Evolutionary conservation across 2,329 filamentous ascomycete genomes (phyloP), one percentile per base, ranked within the genome.

Genomic region (Phialophora verrucosa): DNA sequence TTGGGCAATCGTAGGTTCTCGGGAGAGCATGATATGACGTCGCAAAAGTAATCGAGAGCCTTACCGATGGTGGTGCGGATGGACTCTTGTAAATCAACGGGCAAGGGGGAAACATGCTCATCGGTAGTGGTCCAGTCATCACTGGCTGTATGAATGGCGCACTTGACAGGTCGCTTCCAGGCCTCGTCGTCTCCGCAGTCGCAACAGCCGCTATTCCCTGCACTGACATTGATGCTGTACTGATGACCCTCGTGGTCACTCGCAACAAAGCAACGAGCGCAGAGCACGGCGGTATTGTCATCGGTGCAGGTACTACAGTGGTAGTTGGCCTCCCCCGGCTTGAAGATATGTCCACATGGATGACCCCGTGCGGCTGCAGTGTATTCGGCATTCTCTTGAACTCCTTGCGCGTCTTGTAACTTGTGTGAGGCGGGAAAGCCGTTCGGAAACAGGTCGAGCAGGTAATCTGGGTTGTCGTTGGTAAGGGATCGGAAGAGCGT

Each of bases 311-410:
- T 98, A 73, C 93, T 91, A 83, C 95, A 99, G 73, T 90, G 87
- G 78, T 98, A 99, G 66, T 92, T 94, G 64, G 93, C 93, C 82
- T 99, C 95, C 59, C 94, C 95, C 14, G 87, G 85, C 79, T 94
- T 94, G 84, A 99, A 97, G 69, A 99, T 98, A 81, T 99, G 96
- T 3, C 95, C 96, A 77, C 95, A 99, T 55, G 93, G 90, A 79
- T 96, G 96, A 63, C 96, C 95, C 72, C 92, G 88, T 14, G 95
- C 95, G 6, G 91, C 90, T 72, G 94, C 91, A 23, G 92, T 95
- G 76, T 98, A 99, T 78, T 99, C 96, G 35, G 94, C 92, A 11
- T 95, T 94, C 75, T 97, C 93, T 65, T 92, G 85, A n/a, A 92
- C 92, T 20, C 93, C 94, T 76, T 99, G 96, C 17, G 93, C 93